Base-by-base conservation (phyloP, 2,329 filamentous ascomycete species). In the Fusarium sp. region DNA sequence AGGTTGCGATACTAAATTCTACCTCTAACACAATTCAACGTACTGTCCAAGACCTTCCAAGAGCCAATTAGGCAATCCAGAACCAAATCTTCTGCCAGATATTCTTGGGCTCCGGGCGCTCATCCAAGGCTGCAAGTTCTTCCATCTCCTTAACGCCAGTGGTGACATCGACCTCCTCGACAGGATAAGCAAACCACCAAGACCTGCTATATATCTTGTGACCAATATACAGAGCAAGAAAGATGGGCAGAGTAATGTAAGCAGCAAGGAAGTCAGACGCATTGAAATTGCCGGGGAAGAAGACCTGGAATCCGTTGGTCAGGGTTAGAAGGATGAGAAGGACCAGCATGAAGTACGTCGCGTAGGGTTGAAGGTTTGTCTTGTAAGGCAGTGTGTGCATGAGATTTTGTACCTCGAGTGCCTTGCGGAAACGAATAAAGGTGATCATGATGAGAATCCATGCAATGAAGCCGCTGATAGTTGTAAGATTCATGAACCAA, bases 231-330 rank as follows among this genome's bases (percentile, higher is more conserved):
- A 93, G 82, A 1, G 83, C 81, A 6, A 90, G 67, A 80, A 93
- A 92, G 75, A 87, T 88, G 62, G 86, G 91, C 0, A 92, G 82
- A 17, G 86, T 92, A 79, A 93, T 86, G 78, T 91, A 94, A 76
- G 83, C 86, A 0, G 89, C 88, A 22, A 92, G 69, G 78, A 96
- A 96, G 74, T 85, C 86, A 20, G 86, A 85, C 0, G 86, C 87
- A 24, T 86, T 88, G 87, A 91, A 96, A 22, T 90, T 85, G 16
- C 85, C 83, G 0, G 90, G 88, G 79, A 92, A 92, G 81, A 96
- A 95, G 20, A 92, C 88, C 53, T 91, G 88, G 80, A 95, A 95
- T 1, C 93, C 93, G 78, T 94, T 94, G 78, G 93, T 92, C 8
- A 95, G 81, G 3, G 88, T 89, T 11, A 95, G 84, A 24, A 94